Base-by-base conservation (phyloP, 2,329 filamentous ascomycete species). In the Diaporthe nobilis region DNA sequence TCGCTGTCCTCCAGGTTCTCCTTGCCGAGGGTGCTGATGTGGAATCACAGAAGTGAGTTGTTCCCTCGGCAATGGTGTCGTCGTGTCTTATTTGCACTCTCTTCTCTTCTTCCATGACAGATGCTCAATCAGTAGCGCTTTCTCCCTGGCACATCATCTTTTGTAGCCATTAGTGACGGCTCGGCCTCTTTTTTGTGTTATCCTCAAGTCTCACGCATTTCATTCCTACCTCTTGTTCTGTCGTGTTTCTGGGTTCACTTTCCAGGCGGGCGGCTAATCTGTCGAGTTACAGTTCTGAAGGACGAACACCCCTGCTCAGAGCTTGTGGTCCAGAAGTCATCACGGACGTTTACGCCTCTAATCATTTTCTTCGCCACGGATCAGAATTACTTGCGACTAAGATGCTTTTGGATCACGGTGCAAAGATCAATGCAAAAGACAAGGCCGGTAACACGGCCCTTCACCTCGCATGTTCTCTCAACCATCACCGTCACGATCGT, bases 11-110 rank as follows among this genome's bases (percentile, higher is more conserved):
- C 4, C 53, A 34, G 28, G 22, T 49, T n/a, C 61, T 74, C 20
- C 53, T 74, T 12, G 44, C 53, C 22, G 72, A 44, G 42, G 72
- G 72, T 31, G 61, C 72, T 8, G n/a, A 74, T 28, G 44, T 74
- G 51, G 53, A 74, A n/a, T 60, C 53, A n/a, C 65, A 39, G 28
- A 47, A 65, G 71, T 65, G 22, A 73, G 71, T 65, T 51, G 4
- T 15, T 2, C 22, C 31, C 20, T 34, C 10, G 6, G 17, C 28
- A 9, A 15, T 17, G 25, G 3, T 17, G 15, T 31, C 4, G 10
- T 53, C 1, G 9, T 37, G 39, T 13, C 31, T 53, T 4, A 22
- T 39, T 49, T n/a, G 10, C 15, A 20, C 25, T 10, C 10, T 37
- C 17, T 10, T 13, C 22, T 55, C n/a, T 31, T 17, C 22, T 25